Evolutionary conservation across 2,329 filamentous ascomycete species (phyloP).

Genomic region (Xylariaceae sp.): DNA sequence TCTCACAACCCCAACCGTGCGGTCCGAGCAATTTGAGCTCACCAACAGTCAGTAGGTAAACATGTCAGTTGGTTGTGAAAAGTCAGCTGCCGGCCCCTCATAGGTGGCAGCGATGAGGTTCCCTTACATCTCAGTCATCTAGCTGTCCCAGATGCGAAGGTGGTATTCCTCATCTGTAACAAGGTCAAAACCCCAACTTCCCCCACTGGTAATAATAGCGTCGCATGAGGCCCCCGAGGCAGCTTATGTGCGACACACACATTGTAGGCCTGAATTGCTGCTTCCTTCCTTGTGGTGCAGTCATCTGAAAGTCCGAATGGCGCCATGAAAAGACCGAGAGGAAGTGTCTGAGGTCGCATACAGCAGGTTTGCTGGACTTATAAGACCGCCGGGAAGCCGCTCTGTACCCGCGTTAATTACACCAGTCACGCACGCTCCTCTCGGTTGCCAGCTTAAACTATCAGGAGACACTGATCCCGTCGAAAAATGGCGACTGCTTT

Average conservation of each 20-base stretch:
- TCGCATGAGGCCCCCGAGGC: background rate
- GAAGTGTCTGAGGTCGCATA: background rate
- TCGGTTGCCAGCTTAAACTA: too few species aligned
- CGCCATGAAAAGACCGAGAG: background rate
- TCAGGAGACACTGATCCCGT: background rate
- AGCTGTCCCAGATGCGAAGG: background rate
- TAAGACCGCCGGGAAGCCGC: background rate
- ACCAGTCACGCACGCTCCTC: background rate
- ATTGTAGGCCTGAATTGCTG: background rate
- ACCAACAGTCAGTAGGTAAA: background rate
- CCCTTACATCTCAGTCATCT: background rate
- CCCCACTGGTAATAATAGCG: background rate
- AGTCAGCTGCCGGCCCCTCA: background rate
- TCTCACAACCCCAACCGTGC: background rate
- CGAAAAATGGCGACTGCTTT: slow-evolving; percentile 4
- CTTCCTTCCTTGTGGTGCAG: background rate
- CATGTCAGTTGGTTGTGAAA: background rate
- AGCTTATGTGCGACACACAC: background rate
- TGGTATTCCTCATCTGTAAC: background rate
- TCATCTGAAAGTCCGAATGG: slow-evolving; percentile 1
- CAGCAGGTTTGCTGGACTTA: background rate
- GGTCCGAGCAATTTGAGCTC: background rate
- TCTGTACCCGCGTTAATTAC: background rate
- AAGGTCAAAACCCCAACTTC: background rate
- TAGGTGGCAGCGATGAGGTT: background rate